phyloP scores from a whole-genome alignment of 2,329 filamentous ascomycete species.

The Nemania sp. region DNA sequence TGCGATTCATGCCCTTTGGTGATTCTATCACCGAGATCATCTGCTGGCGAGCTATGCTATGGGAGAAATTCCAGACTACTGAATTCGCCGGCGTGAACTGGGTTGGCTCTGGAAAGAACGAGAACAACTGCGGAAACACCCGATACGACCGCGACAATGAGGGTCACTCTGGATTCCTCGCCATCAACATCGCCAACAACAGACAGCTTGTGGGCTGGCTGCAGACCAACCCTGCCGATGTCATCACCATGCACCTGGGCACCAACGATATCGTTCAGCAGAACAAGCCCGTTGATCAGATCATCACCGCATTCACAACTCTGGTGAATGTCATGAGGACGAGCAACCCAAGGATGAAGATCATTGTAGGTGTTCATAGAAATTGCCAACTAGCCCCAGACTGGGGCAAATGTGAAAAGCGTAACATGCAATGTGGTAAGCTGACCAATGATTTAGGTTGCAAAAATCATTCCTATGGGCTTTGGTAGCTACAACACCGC shows the following conservation, averaged over 20 bases:
- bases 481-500: slow-evolving; percentile 42
- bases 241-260: slow-evolving; percentile 51
- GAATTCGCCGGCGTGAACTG: slow-evolving; percentile 45
- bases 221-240: slow-evolving; percentile 46
- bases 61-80: slow-evolving; percentile 45
- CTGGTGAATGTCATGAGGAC: slow-evolving; percentile 44
- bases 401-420: not conserved
- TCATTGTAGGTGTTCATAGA: slow-evolving; percentile 41
- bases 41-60: slow-evolving; percentile 48
- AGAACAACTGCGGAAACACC: slow-evolving; percentile 42
- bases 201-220: slow-evolving; percentile 49
- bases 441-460: slow-evolving; percentile 38
- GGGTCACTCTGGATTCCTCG: slow-evolving; percentile 48
- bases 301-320: slow-evolving; percentile 46
- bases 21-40: slow-evolving; percentile 49
- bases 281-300: slow-evolving; percentile 42
- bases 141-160: slow-evolving; percentile 49
- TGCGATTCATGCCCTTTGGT: slow-evolving; percentile 48
- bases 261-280: slow-evolving; percentile 50
- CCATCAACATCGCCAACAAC: slow-evolving; percentile 48
- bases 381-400: not conserved
- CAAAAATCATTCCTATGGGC: slow-evolving; percentile 46
- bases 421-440: not conserved
- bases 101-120: slow-evolving; percentile 40
- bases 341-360: slow-evolving; percentile 47